A percentile compares a stretch with the other conserved stretches of the same genome.
phyloP scores from a whole-genome alignment of 2,329 filamentous ascomycete genomes.

The Nemania sp. region DNA sequence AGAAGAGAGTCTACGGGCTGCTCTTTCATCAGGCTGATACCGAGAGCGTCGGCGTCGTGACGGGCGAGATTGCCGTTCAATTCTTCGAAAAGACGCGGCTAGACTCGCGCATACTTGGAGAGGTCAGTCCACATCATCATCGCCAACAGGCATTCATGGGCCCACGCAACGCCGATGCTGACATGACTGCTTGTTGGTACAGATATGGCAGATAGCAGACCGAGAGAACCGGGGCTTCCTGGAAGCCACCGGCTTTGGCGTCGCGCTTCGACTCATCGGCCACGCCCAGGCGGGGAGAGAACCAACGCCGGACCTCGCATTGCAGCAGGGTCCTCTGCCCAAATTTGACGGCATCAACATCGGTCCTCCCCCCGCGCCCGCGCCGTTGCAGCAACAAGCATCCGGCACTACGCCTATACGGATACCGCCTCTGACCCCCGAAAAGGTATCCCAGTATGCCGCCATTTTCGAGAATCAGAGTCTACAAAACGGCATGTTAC shows the following conservation, averaged over 20 bases:
- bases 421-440: slow-evolving; percentile 84
- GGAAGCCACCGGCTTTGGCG: slow-evolving; percentile 88
- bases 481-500: slow-evolving; percentile 74
- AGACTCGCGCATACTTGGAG: slow-evolving; percentile 81
- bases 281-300: slow-evolving; percentile 89
- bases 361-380: slow-evolving; percentile 45
- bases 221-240: slow-evolving; percentile 93
- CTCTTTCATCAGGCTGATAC: slow-evolving; percentile 92
- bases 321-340: slow-evolving; percentile 85
- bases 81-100: slow-evolving; percentile 98
- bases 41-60: slow-evolving; percentile 89
- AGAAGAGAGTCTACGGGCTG: slow-evolving; percentile 92
- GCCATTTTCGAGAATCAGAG: slow-evolving; percentile 89
- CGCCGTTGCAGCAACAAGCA: slow-evolving; percentile 59
- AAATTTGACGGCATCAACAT: slow-evolving; percentile 80
- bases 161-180: slow-evolving; percentile 30
- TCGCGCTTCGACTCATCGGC: slow-evolving; percentile 91
- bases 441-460: slow-evolving; percentile 88
- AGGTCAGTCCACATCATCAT: slow-evolving; percentile 60
- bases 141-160: neutral
- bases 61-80: slow-evolving; percentile 92
- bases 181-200: slow-evolving; percentile 34
- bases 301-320: slow-evolving; percentile 78
- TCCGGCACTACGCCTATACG: slow-evolving; percentile 73
- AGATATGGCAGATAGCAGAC: slow-evolving; percentile 99